Base-by-base conservation (phyloP, 2,329 filamentous ascomycete genomes). In the Chrysoporthe cubensis region DNA sequence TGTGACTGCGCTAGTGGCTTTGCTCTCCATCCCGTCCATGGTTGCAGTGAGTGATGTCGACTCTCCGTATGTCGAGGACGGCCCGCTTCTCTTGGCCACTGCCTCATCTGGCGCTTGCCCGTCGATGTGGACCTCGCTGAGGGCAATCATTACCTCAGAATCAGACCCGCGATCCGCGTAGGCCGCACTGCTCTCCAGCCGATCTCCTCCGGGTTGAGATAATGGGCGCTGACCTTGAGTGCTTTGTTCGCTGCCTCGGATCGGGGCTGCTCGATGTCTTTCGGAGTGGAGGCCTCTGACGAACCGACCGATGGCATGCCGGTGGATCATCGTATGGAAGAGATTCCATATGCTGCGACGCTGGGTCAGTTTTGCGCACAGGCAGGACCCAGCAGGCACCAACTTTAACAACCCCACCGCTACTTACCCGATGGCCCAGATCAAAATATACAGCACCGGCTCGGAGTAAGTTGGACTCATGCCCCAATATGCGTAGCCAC, bases 401-500 rank as follows among this genome's bases (percentile, higher is more conserved):
- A 13, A 54, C 11, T 18, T 37, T 4, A 40, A 9, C 37, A 40
- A 40, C 9, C 9, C 37, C 37, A 40, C 37, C 26, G 37, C 37
- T n/a, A 72, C 76, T 72, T 74, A 78, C 76, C 77, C 75, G 62
- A 77, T 73, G 34, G 76, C 70, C 74, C 78, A 80, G 26, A 82
- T 71, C 62, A 81, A 76, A 61, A 76, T 70, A 67, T 81, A 76
- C 8, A 79, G 75, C 59, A 79, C 69, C 9, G 73, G 74, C 9
- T 75, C 74, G 2, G 78, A 73, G 48, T 72, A 74, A 26, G 69
- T 69, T 6, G 73, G 68, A 52, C 70, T 40, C 62, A 81, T 70
- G 21, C 74, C 76, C 79, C 79, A 82, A 71, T 78, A 81, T 0
- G 74, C 73, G 57, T 79, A 80, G 2, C 73, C 74, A 1, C 64